Evolutionary conservation across 495 filamentous ascomycete species (phyloP).

Genomic region (Neurospora terricola): DNA sequence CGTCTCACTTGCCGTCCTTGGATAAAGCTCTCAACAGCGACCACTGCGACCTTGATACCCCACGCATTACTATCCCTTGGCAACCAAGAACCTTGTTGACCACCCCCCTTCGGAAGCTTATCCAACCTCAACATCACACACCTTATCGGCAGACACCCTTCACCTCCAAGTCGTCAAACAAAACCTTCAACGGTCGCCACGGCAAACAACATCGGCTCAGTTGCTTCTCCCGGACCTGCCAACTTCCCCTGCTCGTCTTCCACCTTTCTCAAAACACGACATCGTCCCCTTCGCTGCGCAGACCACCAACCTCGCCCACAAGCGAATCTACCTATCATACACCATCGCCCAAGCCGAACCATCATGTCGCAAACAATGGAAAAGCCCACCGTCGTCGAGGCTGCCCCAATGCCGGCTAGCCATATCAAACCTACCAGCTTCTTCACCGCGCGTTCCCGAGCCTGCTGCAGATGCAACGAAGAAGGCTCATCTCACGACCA

Average conservation of each 20-base stretch:
- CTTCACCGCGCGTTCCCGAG: constrained; percentile 5
- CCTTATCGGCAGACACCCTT: background rate
- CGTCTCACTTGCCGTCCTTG: background rate
- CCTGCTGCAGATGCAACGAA: constrained; percentile 13
- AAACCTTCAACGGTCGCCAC: background rate
- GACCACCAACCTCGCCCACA: background rate
- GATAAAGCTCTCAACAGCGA: background rate
- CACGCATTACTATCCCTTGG: background rate
- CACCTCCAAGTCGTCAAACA: background rate
- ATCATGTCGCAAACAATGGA: background rate
- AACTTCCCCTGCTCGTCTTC: background rate
- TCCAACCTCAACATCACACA: background rate
- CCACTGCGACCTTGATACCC: background rate
- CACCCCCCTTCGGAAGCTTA: background rate
- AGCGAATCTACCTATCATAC: background rate
- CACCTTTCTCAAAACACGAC: background rate
- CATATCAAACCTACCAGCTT: constrained; percentile 10
- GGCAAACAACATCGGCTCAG: background rate
- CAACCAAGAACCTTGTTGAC: background rate
- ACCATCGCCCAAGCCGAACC: background rate
- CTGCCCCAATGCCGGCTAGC: constrained; percentile 4
- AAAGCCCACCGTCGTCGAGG: background rate
- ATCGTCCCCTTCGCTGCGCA: background rate
- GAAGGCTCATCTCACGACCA: background rate
- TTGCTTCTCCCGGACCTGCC: background rate